These are phyloP conservation scores for Raddia guianensis DNA, from an alignment of 176 grass and related monocot species.

Conservation along the genomic window DNA sequence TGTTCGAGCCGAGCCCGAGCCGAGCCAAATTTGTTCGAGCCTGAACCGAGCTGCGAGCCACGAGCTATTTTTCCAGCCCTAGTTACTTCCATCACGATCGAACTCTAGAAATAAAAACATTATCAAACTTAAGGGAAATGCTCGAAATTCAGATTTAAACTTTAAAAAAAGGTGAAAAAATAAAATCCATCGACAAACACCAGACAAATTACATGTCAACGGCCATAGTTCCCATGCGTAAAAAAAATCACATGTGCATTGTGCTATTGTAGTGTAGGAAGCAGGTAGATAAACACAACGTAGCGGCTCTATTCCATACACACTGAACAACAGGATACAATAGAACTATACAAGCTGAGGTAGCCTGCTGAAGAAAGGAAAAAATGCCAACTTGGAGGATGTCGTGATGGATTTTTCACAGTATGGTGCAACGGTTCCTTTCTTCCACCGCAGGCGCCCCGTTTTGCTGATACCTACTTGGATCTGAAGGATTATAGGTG, in stretches of 20 bases:
- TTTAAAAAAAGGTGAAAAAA: not conserved
- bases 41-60: no score
- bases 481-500: constrained; percentile 86
- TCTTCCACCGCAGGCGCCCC: constrained; percentile 57
- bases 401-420: constrained; percentile 50
- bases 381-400: constrained; percentile 23
- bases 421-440: constrained; percentile 67
- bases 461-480: constrained; percentile 72
- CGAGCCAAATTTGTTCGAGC: no score
- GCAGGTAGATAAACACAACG: constrained; percentile 22
- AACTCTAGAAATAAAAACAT: not conserved
- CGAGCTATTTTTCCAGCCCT: no score
- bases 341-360: constrained; percentile 40
- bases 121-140: not conserved
- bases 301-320: constrained; percentile 29
- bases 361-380: constrained; percentile 25
- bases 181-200: not conserved
- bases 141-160: not conserved
- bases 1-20: no score
- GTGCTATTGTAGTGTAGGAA: constrained; percentile 13
- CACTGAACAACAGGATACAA: constrained; percentile 29
- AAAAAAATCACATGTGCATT: constrained; percentile 26
- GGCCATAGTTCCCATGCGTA: constrained; percentile 38
- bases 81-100: not conserved
- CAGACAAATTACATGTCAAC: constrained; percentile 19